Evolutionary conservation across 2,329 filamentous ascomycete species (phyloP), one percentile per base, ranked within the genome.

Genomic region (Aspergillus cejpii): DNA sequence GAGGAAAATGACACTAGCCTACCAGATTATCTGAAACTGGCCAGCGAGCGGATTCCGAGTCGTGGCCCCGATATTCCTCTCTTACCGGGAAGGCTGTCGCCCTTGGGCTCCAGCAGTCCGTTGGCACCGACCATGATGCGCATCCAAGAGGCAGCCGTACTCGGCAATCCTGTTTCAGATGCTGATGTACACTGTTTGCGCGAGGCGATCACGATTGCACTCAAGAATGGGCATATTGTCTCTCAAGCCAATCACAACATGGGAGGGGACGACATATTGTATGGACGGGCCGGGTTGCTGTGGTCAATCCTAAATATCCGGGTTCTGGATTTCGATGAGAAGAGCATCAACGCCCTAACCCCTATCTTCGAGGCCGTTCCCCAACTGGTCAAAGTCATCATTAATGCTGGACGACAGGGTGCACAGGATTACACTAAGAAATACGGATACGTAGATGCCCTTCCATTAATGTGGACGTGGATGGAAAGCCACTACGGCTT

Each of bases 391-490:
- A 50, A 61, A 33, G 50, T 50, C 1, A 66, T 70, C 3, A 44
- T 71, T 10, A 52, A 59, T 5, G 55, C 61, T 3, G 68, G 68
- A 5, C 58, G 50, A 26, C 50, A 63, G 27, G 65, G 65, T 2
- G 49, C 59, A 1, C 50, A 48, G n/a, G 51, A 60, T 14, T 69
- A 60, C 37, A 44, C 51, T 3, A 45, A 60, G n/a, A 52, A 56
- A 15, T 43, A 68, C 43, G 64, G 63, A 28, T 46, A 57, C 2
- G 37, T 58, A 26, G 52, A 59, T 26, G 57, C 62, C 5, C 52
- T 69, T 41, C 66, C 66, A 8, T 47, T 71, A 41, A 70, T 70
- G 67, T 71, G 67, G 59, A 50, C 56, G 11, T 70, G 65, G 62
- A 58, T 58, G 54, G 61, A 65, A 45, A 59, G 52, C 2, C 51